Conservation (phyloP, 2,329 filamentous ascomycete genomes). For the Verticillium albo-atrum region DNA sequence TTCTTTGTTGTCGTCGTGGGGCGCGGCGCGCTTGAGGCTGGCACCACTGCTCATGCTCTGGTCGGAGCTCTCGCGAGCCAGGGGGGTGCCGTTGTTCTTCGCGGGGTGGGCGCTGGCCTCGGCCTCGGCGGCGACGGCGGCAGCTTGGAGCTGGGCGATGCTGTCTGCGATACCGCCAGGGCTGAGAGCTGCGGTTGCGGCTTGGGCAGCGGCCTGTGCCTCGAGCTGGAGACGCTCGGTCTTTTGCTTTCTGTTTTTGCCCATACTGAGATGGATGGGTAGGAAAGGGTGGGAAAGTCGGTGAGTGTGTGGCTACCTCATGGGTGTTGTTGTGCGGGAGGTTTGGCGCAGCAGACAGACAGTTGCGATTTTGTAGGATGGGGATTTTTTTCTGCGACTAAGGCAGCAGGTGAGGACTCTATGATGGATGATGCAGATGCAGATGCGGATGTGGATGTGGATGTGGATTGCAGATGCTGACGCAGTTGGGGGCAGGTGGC, state of each 20-base stretch:
- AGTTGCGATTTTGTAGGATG: neutral
- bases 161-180: neutral
- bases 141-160: neutral
- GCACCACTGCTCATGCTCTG: constrained; percentile 26
- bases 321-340: neutral
- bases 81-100: neutral
- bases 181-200: constrained; percentile 1
- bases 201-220: constrained; percentile 5
- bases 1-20: constrained; percentile 36
- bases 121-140: neutral
- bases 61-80: constrained; percentile 7
- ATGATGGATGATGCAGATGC: neutral
- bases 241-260: constrained; percentile 18
- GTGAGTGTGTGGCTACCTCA: neutral
- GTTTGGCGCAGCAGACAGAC: neutral
- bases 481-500: neutral
- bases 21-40: constrained; percentile 44
- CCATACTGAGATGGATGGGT: constrained; percentile 14
- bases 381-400: neutral
- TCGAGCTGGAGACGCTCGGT: constrained; percentile 8
- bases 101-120: constrained; percentile 1
- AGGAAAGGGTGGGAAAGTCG: neutral
- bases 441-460: neutral
- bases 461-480: neutral
- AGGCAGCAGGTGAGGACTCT: neutral